These are phyloP conservation scores for Stentor roeselii DNA, from an alignment of 73 alveolate species.

Conservation along the genomic window DNA sequence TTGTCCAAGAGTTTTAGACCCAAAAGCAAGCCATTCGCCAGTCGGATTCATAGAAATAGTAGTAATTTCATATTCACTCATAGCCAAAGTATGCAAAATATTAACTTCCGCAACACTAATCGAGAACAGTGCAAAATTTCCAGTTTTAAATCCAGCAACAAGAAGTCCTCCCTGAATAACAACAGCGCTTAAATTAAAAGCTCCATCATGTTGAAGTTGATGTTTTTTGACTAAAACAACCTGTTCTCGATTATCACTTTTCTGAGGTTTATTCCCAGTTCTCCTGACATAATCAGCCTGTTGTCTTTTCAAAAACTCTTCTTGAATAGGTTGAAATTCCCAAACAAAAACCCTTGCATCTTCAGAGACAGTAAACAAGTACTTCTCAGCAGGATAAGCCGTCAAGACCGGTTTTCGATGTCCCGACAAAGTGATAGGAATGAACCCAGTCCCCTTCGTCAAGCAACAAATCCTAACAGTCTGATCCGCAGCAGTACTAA, in stretches of 20 bases:
- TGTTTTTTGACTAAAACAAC: constrained; percentile 78
- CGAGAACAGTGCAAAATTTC: constrained; percentile 71
- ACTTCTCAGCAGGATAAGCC: constrained; percentile 70
- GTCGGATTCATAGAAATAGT: constrained; percentile 62
- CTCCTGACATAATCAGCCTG: background rate
- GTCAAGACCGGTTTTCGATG: constrained; percentile 68
- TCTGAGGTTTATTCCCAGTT: background rate
- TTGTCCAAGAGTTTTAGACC: constrained; percentile 59
- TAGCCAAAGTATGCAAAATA: constrained; percentile 58
- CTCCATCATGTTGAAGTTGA: constrained; percentile 50
- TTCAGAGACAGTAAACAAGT: constrained; percentile 62
- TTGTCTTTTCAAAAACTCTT: background rate
- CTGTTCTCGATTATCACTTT: background rate
- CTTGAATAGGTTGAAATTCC: constrained; percentile 69
- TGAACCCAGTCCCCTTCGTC: constrained; percentile 66
- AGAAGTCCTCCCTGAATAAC: constrained; percentile 62
- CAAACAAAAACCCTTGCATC: constrained; percentile 82
- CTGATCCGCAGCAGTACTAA: constrained; percentile 77
- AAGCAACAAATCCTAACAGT: constrained; percentile 72
- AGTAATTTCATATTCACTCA: constrained; percentile 67
- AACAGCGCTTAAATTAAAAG: constrained; percentile 55
- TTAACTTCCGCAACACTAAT: constrained; percentile 54
- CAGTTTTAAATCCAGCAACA: constrained; percentile 73
- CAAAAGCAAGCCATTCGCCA: constrained; percentile 90
- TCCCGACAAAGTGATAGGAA: constrained; percentile 86